Conservation (phyloP, 2,329 filamentous ascomycete genomes). For the Aspergillus luchuensis region DNA sequence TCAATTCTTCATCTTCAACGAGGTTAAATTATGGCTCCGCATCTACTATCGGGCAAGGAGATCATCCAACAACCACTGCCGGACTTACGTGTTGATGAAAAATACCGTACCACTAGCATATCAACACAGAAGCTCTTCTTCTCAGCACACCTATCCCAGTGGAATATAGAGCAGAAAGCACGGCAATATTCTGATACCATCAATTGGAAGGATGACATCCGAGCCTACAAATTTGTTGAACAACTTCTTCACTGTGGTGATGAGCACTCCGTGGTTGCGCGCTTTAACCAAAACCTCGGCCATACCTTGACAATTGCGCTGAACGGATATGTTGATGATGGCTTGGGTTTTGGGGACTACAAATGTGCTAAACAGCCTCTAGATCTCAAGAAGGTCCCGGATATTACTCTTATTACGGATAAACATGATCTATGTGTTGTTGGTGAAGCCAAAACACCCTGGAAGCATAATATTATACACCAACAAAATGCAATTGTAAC, state of each 20-base stretch:
- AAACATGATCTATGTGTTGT: slow-evolving; percentile 1
- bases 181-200: neutral
- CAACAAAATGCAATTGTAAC: neutral
- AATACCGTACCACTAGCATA: neutral
- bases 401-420: neutral
- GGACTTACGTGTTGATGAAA: neutral
- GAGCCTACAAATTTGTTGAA: neutral
- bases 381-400: neutral
- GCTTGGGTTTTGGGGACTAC: neutral
- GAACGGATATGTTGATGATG: neutral
- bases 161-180: neutral
- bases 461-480: neutral
- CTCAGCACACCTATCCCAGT: slow-evolving; percentile 1
- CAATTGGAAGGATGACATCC: neutral
- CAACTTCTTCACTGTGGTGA: neutral
- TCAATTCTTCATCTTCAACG: neutral
- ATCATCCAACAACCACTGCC: slow-evolving; percentile 1
- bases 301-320: neutral
- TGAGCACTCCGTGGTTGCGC: slow-evolving; percentile 5
- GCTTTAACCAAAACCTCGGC: slow-evolving; percentile 8
- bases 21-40: neutral
- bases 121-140: slow-evolving; percentile 1
- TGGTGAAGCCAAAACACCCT: slow-evolving; percentile 6
- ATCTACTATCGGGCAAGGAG: neutral
- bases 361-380: neutral